Evolutionary conservation across 2,329 filamentous ascomycete genomes (phyloP).

Genomic region (Penicillium sp.): DNA sequence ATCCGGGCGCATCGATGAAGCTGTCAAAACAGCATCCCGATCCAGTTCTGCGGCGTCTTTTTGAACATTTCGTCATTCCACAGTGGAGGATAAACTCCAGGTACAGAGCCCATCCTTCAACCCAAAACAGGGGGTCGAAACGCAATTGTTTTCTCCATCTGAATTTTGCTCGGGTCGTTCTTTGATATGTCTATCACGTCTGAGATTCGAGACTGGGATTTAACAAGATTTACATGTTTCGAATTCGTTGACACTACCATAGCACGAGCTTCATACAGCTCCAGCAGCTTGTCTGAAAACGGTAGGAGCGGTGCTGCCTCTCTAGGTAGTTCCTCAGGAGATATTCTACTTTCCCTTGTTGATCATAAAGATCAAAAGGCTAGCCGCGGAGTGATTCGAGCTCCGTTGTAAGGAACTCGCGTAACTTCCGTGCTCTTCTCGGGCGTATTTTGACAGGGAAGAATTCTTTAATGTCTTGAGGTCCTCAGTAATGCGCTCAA

Average conservation of each 20-base stretch:
- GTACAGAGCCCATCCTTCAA: constrained; percentile 59
- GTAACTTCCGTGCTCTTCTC: not conserved
- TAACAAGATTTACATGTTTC: not conserved
- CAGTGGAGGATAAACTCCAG: constrained; percentile 55
- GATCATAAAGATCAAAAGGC: not conserved
- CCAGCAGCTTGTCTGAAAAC: not conserved
- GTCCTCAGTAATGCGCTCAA: not conserved
- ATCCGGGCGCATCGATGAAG: constrained; percentile 62
- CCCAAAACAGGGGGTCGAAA: constrained; percentile 53
- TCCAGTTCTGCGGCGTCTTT: constrained; percentile 49
- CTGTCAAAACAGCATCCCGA: constrained; percentile 61
- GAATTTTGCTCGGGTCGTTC: not conserved
- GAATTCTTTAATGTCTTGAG: not conserved
- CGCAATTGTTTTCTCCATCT: not conserved
- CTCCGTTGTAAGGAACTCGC: not conserved
- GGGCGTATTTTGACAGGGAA: not conserved
- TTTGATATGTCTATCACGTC: not conserved
- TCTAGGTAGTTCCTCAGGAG: not conserved
- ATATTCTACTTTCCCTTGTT: not conserved
- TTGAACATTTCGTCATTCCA: constrained; percentile 55
- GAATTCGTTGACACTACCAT: not conserved
- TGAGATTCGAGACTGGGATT: not conserved
- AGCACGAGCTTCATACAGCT: not conserved
- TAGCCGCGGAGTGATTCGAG: not conserved
- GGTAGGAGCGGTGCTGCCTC: not conserved